Evolutionary conservation across 176 grass and related monocot genomes (phyloP).

Genomic region (Musa schizocarpa): DNA sequence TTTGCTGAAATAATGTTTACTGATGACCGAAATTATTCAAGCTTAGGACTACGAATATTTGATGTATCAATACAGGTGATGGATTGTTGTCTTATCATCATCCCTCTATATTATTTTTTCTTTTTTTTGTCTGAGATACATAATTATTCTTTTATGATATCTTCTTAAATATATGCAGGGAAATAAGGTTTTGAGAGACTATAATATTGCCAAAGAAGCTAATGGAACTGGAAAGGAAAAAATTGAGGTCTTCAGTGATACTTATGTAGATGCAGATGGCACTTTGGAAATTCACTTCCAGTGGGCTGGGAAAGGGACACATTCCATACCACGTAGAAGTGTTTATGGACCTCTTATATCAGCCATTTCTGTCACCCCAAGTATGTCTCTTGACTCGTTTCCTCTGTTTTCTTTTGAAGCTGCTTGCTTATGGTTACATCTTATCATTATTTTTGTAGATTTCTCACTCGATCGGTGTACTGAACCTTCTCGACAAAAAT

Average conservation of each 20-base stretch:
- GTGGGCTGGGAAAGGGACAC: constrained; percentile 32
- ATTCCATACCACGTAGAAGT: constrained; percentile 19
- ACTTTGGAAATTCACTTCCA: constrained; percentile 31
- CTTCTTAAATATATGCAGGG: constrained; percentile 26
- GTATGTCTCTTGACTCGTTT: constrained; percentile 4
- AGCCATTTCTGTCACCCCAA: constrained; percentile 23
- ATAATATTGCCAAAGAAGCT: constrained; percentile 61
- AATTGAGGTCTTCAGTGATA: constrained; percentile 30
- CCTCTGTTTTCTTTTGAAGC: not conserved
- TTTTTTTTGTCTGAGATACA: not conserved
- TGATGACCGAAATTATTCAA: constrained; percentile 56
- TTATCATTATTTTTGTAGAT: constrained; percentile 1
- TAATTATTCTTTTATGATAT: not conserved
- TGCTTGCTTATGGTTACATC: not conserved
- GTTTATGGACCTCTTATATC: constrained; percentile 37
- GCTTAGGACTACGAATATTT: constrained; percentile 64
- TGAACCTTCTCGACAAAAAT: not conserved
- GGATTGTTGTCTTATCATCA: not conserved
- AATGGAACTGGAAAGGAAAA: constrained; percentile 35
- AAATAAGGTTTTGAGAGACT: constrained; percentile 58
- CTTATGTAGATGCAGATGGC: constrained; percentile 2
- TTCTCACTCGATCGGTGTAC: constrained; percentile 3
- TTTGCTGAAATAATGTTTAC: constrained; percentile 90
- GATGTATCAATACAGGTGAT: constrained; percentile 85
- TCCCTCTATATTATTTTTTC: constrained; percentile 2